These are phyloP conservation scores for Catharanthus roseus DNA, from an alignment of 257 asterid species.

Conservation along the genomic window DNA sequence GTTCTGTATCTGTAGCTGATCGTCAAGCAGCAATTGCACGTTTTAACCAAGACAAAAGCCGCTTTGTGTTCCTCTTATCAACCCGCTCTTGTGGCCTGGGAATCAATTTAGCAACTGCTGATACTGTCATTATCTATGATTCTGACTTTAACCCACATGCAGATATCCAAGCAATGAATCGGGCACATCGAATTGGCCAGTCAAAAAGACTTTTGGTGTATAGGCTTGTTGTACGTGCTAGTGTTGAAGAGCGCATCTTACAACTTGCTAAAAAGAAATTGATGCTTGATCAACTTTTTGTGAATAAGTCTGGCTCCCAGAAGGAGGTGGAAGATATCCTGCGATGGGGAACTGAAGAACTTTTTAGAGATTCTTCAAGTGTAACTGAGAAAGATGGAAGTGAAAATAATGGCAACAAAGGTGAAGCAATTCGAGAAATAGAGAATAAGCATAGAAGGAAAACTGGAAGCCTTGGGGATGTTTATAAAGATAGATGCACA, in stretches of 20 bases:
- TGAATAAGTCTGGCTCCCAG: slow-evolving; percentile 87
- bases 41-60: slow-evolving; percentile 90
- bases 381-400: slow-evolving; percentile 45
- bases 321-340: slow-evolving; percentile 95
- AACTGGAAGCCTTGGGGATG: slow-evolving; percentile 96
- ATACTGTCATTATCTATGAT: slow-evolving; percentile 91
- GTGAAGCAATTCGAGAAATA: slow-evolving; percentile 43
- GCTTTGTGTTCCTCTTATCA: slow-evolving; percentile 87
- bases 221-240: slow-evolving; percentile 97
- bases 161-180: slow-evolving; percentile 98
- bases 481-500: slow-evolving; percentile 83
- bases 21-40: slow-evolving; percentile 93
- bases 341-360: slow-evolving; percentile 98
- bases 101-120: slow-evolving; percentile 98
- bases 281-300: slow-evolving; percentile 98
- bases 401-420: slow-evolving; percentile 46
- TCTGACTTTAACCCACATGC: slow-evolving; percentile 99
- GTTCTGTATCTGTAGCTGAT: slow-evolving; percentile 84
- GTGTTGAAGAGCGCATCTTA: slow-evolving; percentile 97
- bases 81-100: slow-evolving; percentile 99
- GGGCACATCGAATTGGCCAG: slow-evolving; percentile 98
- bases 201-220: slow-evolving; percentile 88
- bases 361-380: slow-evolving; percentile 62
- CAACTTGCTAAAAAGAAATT: slow-evolving; percentile 97
- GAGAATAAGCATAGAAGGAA: slow-evolving; percentile 67